A percentile compares a stretch with the other conserved stretches of the same genome.
These are phyloP conservation scores for Oryza longistaminata DNA, from an alignment of 176 grass and related monocot genomes.

Conservation along the genomic window DNA sequence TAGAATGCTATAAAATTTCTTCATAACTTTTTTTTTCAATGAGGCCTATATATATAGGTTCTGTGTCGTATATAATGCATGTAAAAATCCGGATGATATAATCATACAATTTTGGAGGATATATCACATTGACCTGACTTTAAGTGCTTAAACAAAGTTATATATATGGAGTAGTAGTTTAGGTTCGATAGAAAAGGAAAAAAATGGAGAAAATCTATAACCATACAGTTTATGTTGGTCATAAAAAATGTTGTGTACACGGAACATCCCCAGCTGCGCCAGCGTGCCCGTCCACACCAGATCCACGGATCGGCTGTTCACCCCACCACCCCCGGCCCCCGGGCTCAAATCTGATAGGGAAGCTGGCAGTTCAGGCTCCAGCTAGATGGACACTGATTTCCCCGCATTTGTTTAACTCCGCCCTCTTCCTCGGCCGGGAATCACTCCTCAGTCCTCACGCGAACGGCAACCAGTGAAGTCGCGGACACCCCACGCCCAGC, in stretches of 20 bases:
- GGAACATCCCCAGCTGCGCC: background rate
- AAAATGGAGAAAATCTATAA: too few relatives aligned
- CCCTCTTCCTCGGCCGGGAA: slow-evolving; percentile 44
- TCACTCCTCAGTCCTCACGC: slow-evolving; percentile 58
- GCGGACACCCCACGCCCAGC: slow-evolving; percentile 44
- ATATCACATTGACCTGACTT: too few relatives aligned
- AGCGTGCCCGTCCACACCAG: background rate
- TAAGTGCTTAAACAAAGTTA: too few relatives aligned
- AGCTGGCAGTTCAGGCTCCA: slow-evolving; percentile 11
- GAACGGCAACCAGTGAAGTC: slow-evolving; percentile 31
- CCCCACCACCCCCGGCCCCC: background rate
- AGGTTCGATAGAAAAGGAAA: too few relatives aligned
- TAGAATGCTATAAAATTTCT: too few relatives aligned
- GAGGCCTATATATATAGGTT: too few relatives aligned
- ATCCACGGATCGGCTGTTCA: slow-evolving; percentile 36
- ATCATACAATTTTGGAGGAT: too few relatives aligned
- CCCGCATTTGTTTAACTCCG: slow-evolving; percentile 42
- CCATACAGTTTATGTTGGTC: too few relatives aligned
- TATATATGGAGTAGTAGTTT: too few relatives aligned
- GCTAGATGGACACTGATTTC: slow-evolving; percentile 30
- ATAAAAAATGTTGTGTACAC: background rate
- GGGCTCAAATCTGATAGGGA: slow-evolving; percentile 12
- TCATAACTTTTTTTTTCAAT: too few relatives aligned
- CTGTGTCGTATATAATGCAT: too few relatives aligned
- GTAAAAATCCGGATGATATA: too few relatives aligned